phyloP scores from a whole-genome alignment of 2,329 filamentous ascomycete species.

The Pseudofabraea citricarpa region DNA sequence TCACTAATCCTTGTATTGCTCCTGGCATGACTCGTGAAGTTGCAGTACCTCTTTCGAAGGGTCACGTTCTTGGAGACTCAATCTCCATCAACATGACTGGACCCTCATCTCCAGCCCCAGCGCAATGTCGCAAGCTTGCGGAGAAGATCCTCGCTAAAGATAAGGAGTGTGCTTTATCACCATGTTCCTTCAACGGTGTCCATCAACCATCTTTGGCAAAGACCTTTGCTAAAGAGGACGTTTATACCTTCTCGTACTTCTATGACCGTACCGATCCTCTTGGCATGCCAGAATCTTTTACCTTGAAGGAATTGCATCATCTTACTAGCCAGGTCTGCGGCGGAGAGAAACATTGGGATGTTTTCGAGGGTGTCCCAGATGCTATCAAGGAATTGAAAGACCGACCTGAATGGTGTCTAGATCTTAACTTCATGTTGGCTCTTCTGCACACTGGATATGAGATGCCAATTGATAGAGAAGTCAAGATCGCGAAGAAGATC shows the following conservation, averaged over 20 bases:
- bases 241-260: constrained; percentile 98
- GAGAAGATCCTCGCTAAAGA: constrained; percentile 92
- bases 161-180: constrained; percentile 70
- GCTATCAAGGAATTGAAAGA: constrained; percentile 76
- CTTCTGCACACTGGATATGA: constrained; percentile 94
- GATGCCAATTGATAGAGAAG: constrained; percentile 93
- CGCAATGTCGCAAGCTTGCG: constrained; percentile 84
- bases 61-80: constrained; percentile 58
- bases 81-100: constrained; percentile 83
- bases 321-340: constrained; percentile 80
- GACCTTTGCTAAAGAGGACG: constrained; percentile 86
- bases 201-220: constrained; percentile 90
- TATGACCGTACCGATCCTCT: constrained; percentile 90
- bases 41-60: constrained; percentile 63
- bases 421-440: constrained; percentile 94
- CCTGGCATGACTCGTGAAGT: constrained; percentile 73
- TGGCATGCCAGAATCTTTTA: constrained; percentile 98
- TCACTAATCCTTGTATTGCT: constrained; percentile 81
- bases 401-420: constrained; percentile 86
- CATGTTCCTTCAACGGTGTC: constrained; percentile 98
- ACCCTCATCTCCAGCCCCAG: constrained; percentile 67
- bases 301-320: constrained; percentile 81
- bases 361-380: constrained; percentile 70
- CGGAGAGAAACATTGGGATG: constrained; percentile 71
- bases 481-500: constrained; percentile 98